A percentile compares a stretch with the other conserved stretches of the same genome.
Evolutionary conservation across 495 filamentous ascomycete genomes (phyloP).

Genomic region (Chlorociboria aeruginascens): DNA sequence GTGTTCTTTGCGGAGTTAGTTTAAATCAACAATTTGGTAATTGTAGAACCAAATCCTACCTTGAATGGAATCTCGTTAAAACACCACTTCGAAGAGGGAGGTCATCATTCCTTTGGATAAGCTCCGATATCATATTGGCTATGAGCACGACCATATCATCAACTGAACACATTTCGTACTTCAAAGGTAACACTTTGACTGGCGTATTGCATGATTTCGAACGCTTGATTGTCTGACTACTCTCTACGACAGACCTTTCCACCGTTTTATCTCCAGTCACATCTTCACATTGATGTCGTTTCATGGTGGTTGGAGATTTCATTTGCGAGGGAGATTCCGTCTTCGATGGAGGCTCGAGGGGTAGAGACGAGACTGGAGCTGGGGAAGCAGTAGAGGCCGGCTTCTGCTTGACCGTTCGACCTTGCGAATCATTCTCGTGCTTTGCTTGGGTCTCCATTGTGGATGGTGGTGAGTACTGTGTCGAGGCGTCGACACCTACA

Average conservation of each 20-base stretch:
- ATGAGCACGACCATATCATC: conserved; percentile 83
- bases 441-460: too few species aligned
- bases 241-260: not conserved
- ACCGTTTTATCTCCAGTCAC: not conserved
- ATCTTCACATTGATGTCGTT: conserved; percentile 6
- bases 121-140: conserved; percentile 86
- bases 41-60: conserved; percentile 34
- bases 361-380: conserved; percentile 19
- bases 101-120: conserved; percentile 84
- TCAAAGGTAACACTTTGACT: conserved; percentile 57
- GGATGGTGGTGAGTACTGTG: too few species aligned
- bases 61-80: conserved; percentile 89
- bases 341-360: conserved; percentile 11
- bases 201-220: not conserved
- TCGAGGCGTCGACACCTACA: too few species aligned
- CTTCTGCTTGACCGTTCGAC: too few species aligned
- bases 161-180: conserved; percentile 68
- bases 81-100: conserved; percentile 74
- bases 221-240: conserved; percentile 3
- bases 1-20: conserved; percentile 45
- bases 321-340: conserved; percentile 27
- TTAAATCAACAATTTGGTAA: not conserved
- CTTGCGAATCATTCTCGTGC: too few species aligned
- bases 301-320: conserved; percentile 22
- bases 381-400: too few species aligned